Base-by-base conservation (phyloP, 805 yeast species). In the Ogataea glucozyma region DNA sequence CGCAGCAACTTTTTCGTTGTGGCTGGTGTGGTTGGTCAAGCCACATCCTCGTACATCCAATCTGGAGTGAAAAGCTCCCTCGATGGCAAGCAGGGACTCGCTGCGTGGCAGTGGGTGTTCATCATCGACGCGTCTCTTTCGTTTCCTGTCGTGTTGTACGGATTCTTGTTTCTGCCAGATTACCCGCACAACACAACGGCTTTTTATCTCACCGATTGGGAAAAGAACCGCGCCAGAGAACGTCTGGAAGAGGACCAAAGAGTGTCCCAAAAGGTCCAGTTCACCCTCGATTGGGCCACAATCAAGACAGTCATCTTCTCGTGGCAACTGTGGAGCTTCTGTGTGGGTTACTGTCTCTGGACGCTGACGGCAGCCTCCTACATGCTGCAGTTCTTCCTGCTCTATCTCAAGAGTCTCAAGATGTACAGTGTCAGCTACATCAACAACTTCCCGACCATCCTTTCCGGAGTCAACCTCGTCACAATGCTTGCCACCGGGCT, bases 31-130 rank as follows among this genome's bases (percentile, higher is more conserved):
- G 64, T 83, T 27, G 89, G 87, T 23, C 66, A 75, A 14, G 65
- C 81, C 44, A 79, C 85, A 12, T 72, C 84, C 1, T 85, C 86
- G 32, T 74, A 79, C 46, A 65, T 83, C 30, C 83, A 81, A 52
- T 77, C 83, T 13, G 76, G 81, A 9, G 71, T 81, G 21, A 73
- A 65, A 43, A 53, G 69, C 17, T 51, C 62, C 29, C 56, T 83
- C 50, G 62, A 70, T 40, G 86, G 83, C 22, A 65, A 57, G 9
- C 55, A 60, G 34, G 87, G 87, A 0, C 63, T 76, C 10, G 70
- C 71, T 7, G 80, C 86, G 10, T 84, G 88, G 88, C 71, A 81
- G 66, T 84, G 88, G 88, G 77, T 80, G 57, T 83, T 80, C 54
- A 76, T 84, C 35, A 71, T 84, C 47, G 87, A 82, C 57, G 83